Percentiles rank a stretch among this genome's conserved stretches.
phyloP scores from a whole-genome alignment of 2,329 filamentous ascomycete genomes.

The Verticillium tricorpus region DNA sequence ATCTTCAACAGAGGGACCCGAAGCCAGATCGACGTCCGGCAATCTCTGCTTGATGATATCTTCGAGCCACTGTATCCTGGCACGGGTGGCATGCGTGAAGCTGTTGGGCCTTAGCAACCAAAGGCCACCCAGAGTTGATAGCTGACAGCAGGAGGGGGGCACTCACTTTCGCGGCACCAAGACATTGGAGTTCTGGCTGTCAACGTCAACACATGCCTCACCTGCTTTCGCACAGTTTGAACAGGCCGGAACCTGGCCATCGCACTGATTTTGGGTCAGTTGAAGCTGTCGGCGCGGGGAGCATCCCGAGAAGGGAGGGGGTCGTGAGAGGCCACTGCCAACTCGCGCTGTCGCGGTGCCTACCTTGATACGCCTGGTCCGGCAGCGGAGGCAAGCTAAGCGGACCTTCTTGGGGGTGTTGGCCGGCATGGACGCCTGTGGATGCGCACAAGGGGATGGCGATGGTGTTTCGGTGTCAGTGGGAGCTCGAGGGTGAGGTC shows the following conservation, averaged over 20 bases:
- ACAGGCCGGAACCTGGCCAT: conserved; percentile 30
- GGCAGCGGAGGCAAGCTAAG: conserved; percentile 30
- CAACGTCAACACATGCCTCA: conserved; percentile 29
- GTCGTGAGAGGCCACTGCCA: neutral
- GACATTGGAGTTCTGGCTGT: conserved; percentile 27
- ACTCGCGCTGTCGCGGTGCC: neutral
- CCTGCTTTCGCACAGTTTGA: conserved; percentile 30
- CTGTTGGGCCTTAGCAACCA: conserved; percentile 1
- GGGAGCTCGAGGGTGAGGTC: too few species aligned
- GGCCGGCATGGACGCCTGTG: conserved; percentile 15
- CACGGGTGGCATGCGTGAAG: conserved; percentile 18
- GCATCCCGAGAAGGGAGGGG: neutral
- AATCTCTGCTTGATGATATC: conserved; percentile 19
- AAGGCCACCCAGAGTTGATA: neutral
- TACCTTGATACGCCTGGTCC: conserved; percentile 30
- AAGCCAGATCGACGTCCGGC: conserved; percentile 22
- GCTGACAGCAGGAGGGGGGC: neutral
- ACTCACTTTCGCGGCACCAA: conserved; percentile 28
- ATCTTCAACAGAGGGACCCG: conserved; percentile 20
- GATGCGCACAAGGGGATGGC: conserved; percentile 9
- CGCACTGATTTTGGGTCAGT: conserved; percentile 20
- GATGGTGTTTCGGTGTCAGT: neutral
- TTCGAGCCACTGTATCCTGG: conserved; percentile 29
- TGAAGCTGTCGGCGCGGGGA: neutral
- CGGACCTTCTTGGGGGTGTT: conserved; percentile 27